phyloP scores from a whole-genome alignment of 164 flowering plant genomes.

The Liquidambar formosana region DNA sequence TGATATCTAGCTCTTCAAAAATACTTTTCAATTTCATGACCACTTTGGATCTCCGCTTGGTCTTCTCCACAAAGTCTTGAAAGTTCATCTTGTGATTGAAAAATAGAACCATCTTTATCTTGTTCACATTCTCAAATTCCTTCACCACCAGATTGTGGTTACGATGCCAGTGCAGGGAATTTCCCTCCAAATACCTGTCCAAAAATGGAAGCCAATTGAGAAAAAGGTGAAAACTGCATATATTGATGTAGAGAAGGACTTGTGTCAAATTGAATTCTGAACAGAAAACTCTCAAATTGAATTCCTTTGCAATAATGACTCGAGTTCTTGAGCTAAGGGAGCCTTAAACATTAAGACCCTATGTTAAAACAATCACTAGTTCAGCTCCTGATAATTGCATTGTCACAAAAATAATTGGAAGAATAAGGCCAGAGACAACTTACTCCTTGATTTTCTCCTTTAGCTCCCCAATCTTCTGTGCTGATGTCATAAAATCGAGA shows the following conservation, averaged over 20 bases:
- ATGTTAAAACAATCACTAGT: background rate
- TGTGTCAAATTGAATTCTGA: background rate
- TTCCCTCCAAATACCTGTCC: slow-evolving; percentile 50
- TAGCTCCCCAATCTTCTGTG: slow-evolving; percentile 42
- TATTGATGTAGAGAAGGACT: too few species aligned
- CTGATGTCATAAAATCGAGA: slow-evolving; percentile 51
- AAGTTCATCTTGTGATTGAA: slow-evolving; percentile 62
- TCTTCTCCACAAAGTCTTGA: slow-evolving; percentile 58
- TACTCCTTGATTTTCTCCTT: slow-evolving; percentile 51
- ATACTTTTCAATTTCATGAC: slow-evolving; percentile 53
- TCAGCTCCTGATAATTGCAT: background rate
- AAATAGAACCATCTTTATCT: slow-evolving; percentile 53
- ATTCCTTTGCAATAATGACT: too few species aligned
- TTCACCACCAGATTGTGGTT: slow-evolving; percentile 50
- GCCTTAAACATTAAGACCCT: too few species aligned
- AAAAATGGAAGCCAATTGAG: background rate
- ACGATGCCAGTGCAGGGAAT: slow-evolving; percentile 52
- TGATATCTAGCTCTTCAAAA: slow-evolving; percentile 54
- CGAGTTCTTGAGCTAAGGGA: too few species aligned
- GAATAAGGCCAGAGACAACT: slow-evolving; percentile 3
- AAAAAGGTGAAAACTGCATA: too few species aligned
- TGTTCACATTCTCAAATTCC: slow-evolving; percentile 63
- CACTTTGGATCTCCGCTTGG: slow-evolving; percentile 42
- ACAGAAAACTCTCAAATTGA: background rate
- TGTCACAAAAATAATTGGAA: background rate